Base-by-base conservation (phyloP, 805 yeast species). In the Saturnispora besseyi region DNA sequence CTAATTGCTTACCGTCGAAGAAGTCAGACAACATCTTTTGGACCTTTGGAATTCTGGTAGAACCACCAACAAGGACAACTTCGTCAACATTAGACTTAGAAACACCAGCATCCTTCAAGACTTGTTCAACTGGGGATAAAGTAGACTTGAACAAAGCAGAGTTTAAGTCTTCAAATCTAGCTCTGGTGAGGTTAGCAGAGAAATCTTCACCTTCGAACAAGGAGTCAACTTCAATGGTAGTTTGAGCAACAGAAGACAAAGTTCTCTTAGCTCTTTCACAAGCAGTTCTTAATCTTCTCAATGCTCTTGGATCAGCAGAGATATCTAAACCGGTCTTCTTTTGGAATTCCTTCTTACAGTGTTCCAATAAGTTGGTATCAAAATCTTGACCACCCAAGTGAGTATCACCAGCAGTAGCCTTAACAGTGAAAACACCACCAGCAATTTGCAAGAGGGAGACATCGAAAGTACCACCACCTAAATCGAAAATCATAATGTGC, bases 321-420 rank as follows among this genome's bases (percentile, higher is more conserved):
- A 91, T 81, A 75, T 91, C 97, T 69, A 78, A 75, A 76, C 90
- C 90, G 68, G 90, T 79, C 85, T 91, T 90, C 82, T 89, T 87
- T 60, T 67, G 66, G 88, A 91, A 91, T 69, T 90, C 97, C 64
- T 81, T 79, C 76, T 83, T 81, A 82, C 91, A 91, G 79, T 81
- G 87, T 74, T 82, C 91, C 62, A 90, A 85, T 70, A 91, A 79
- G 84, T 90, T 87, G 79, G 89, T 84, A 77, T 90, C 98, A 74
- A 90, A 90, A 77, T 90, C 98, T 80, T 90, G 96, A 81, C 98
- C 98, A 82, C 98, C 98, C 77, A 90, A 84, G 76, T 90, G 98
- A 63, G 98, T 90, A 78, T 90, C 96, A 87, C 98, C 98, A 65
- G 96, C 96, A 61, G 97, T 89, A 60, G 97, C 89, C 79, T 89